phyloP scores from a whole-genome alignment of 2,329 filamentous ascomycete species.

The Trichoderma pleuroti region DNA sequence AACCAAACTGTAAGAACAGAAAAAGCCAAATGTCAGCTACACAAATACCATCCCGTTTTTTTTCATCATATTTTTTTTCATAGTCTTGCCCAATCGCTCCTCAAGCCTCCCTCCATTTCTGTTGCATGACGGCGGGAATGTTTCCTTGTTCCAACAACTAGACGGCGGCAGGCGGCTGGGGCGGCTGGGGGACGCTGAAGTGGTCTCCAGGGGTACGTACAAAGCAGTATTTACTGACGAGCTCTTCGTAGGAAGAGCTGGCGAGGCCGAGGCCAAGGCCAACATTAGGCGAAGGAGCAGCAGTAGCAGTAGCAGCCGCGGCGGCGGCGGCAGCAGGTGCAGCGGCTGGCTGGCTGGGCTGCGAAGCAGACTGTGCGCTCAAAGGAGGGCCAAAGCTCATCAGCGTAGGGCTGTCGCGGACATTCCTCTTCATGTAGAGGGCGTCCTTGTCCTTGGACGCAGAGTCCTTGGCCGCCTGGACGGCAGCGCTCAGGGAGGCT shows the following conservation, averaged over 20 bases:
- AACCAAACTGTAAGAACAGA: constrained; percentile 52
- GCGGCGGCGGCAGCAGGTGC: constrained; percentile 38
- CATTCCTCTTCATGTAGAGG: constrained; percentile 53
- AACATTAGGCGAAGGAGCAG: constrained; percentile 43
- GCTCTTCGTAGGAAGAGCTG: constrained; percentile 89
- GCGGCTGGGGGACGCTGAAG: constrained; percentile 27
- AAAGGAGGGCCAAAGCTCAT: constrained; percentile 14
- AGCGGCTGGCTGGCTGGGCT: constrained; percentile 29
- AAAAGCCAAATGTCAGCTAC: constrained; percentile 36
- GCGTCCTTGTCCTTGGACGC: constrained; percentile 57
- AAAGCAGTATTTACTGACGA: constrained; percentile 99
- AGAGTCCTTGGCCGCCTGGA: constrained; percentile 66
- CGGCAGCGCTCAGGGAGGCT: constrained; percentile 81
- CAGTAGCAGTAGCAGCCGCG: constrained; percentile 29
- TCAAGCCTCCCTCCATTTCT: neutral
- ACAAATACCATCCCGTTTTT: constrained; percentile 29
- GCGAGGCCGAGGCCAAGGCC: constrained; percentile 52
- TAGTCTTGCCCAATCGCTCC: neutral
- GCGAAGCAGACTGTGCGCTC: neutral
- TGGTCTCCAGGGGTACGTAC: constrained; percentile 67
- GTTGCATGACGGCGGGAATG: constrained; percentile 3
- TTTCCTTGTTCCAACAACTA: constrained; percentile 19
- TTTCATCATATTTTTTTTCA: constrained; percentile 14
- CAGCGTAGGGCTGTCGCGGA: constrained; percentile 29
- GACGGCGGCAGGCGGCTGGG: constrained; percentile 22